Conservation (phyloP, 345 rosid genomes). For the Boechera retrofracta region DNA sequence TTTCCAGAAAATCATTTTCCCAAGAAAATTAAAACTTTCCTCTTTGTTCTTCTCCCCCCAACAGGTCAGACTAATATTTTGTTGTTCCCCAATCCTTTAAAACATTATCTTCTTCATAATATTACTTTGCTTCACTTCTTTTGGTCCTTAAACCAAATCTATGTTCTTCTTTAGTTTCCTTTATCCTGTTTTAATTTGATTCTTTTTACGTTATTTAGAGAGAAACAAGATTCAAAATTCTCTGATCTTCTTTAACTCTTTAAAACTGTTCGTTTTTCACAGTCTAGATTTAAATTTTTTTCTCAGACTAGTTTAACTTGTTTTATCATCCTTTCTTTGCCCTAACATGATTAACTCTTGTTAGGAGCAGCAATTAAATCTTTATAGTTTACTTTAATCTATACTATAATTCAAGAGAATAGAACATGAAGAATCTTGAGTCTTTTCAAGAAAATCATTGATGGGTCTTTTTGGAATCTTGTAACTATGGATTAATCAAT, state of each 20-base stretch:
- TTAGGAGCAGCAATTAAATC: slow-evolving; percentile 11
- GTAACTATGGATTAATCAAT: not conserved
- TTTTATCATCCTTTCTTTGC: not conserved
- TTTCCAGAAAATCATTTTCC: slow-evolving; percentile 50
- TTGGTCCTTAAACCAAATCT: slow-evolving; percentile 45
- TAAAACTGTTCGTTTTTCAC: not conserved
- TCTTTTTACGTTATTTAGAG: slow-evolving; percentile 4
- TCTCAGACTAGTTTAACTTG: not conserved
- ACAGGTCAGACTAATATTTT: slow-evolving; percentile 46
- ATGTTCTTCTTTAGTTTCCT: slow-evolving; percentile 39
- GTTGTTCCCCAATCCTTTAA: slow-evolving; percentile 48
- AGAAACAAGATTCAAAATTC: slow-evolving; percentile 29
- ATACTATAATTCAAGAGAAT: slow-evolving; percentile 15
- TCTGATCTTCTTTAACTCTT: slow-evolving; percentile 39
- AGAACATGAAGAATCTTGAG: slow-evolving; percentile 21
- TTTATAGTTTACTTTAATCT: not conserved
- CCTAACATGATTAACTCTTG: not conserved
- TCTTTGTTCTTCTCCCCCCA: slow-evolving; percentile 38
- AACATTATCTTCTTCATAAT: slow-evolving; percentile 49
- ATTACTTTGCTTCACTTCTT: slow-evolving; percentile 49
- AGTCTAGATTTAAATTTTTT: slow-evolving; percentile 15
- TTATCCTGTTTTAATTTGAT: slow-evolving; percentile 30
- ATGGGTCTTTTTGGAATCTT: slow-evolving; percentile 13
- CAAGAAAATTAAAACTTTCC: slow-evolving; percentile 42
- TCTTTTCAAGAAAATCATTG: slow-evolving; percentile 26